Evolutionary conservation across 352 stramenopile genomes (phyloP).

Genomic region (Elongisporangium anandrum): DNA sequence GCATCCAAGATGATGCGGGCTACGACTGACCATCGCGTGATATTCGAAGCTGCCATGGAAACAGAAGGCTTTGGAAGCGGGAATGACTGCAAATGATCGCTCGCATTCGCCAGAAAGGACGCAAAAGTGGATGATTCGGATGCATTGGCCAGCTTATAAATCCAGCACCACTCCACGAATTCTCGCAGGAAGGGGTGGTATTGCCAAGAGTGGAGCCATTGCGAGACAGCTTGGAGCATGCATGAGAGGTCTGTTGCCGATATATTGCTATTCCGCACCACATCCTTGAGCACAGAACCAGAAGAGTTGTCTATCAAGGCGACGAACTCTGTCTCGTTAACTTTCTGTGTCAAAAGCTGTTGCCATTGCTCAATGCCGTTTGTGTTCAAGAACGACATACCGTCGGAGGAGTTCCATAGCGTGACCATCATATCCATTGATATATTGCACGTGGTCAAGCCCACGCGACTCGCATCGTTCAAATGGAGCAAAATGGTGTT

Average conservation of each 20-base stretch:
- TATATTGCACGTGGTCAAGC: conserved; percentile 21
- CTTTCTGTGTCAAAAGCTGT: conserved; percentile 13
- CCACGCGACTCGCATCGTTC: conserved; percentile 1
- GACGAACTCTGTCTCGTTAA: conserved; percentile 11
- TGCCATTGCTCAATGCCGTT: conserved; percentile 23
- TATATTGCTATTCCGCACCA: conserved; percentile 15
- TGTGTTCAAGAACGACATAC: conserved; percentile 31
- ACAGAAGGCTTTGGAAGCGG: conserved; percentile 6
- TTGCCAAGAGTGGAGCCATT: conserved; percentile 56
- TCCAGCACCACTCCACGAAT: conserved; percentile 54
- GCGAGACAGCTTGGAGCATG: conserved; percentile 25
- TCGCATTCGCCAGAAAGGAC: conserved; percentile 13
- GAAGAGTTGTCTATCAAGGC: conserved; percentile 1
- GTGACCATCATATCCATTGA: conserved; percentile 25
- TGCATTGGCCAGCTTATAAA: conserved; percentile 15
- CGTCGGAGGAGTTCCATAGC: conserved; percentile 35
- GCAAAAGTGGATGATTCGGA: neutral
- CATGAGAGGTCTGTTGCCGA: conserved; percentile 21
- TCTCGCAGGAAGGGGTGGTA: conserved; percentile 36
- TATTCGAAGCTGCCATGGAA: neutral
- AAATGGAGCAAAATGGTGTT: conserved; percentile 22
- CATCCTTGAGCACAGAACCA: neutral
- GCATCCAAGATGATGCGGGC: conserved; percentile 22
- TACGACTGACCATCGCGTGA: conserved; percentile 8
- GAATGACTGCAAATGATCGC: conserved; percentile 15